phyloP scores from a whole-genome alignment of 2,329 filamentous ascomycete species.

The Cytospora paraplurivora region DNA sequence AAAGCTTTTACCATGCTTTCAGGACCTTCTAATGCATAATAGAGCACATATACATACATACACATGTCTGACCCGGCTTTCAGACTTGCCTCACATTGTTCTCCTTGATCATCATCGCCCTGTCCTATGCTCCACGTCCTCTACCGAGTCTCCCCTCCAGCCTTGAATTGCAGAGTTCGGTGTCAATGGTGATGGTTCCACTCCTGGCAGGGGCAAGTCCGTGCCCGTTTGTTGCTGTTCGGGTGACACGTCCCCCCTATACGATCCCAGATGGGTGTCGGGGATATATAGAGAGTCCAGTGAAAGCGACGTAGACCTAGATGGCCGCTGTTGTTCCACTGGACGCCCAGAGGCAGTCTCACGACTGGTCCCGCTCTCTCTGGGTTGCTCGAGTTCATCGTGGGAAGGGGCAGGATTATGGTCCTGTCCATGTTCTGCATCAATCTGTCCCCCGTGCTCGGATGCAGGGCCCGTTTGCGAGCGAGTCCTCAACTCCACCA shows the following conservation, averaged over 20 bases:
- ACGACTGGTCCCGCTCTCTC: background rate
- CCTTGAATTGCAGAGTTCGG: background rate
- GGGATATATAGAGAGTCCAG: conserved; percentile 16
- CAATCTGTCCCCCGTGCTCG: background rate
- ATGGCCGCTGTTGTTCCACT: background rate
- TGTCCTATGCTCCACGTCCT: background rate
- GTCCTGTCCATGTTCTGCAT: background rate
- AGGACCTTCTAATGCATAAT: too few relatives aligned
- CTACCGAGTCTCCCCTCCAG: conserved; percentile 2
- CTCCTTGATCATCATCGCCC: background rate
- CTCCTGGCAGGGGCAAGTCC: background rate
- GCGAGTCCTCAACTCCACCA: conserved; percentile 19
- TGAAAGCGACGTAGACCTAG: background rate
- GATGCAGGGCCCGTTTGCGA: background rate
- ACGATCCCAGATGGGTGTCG: background rate
- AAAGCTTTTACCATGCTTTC: too few relatives aligned
- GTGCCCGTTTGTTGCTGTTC: background rate
- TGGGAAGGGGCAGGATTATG: background rate
- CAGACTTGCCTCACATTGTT: background rate
- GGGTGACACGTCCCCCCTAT: background rate
- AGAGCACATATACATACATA: too few relatives aligned
- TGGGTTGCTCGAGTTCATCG: background rate
- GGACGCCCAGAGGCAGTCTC: background rate
- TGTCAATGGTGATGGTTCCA: background rate
- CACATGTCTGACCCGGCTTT: too few relatives aligned